Base-by-base conservation (phyloP, 2,329 filamentous ascomycete genomes). In the Aphanocladium album region DNA sequence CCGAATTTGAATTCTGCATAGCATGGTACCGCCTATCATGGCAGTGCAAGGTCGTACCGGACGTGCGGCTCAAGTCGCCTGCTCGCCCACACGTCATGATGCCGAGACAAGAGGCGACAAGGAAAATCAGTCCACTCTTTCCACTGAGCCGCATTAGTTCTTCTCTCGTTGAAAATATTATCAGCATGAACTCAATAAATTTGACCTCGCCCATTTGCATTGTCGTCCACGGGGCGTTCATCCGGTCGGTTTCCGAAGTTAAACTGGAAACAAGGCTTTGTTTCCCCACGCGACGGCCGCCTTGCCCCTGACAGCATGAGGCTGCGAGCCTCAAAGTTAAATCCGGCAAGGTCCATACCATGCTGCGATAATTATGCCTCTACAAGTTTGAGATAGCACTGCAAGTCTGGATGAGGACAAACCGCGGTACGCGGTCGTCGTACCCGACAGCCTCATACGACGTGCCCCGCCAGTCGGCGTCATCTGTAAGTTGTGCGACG, bases 251-350 rank as follows among this genome's bases (percentile, higher is more conserved):
- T 25, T 19, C 43, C 33, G 54, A 37, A 27, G n/a, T n/a, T 39
- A 23, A 27, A 49, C 14, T 23, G 23, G 7, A 27, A 30, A 54
- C 43, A 25, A 57, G 53, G 41, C 41, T 37, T 5, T 23, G 39
- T 6, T 19, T 16, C 9, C 2, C 27, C n/a, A 25, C 16, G 7
- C 16, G 16, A 49, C 43, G 19, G 37, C 46, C 46, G 43, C 54
- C 19, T 30, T 30, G 7, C 16, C 43, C 30, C 21, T 49, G 14
- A 14, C 30, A 37, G 17, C 3, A 19, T 30, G 14, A 25, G 54
- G 54, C 54, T 39, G 9, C 27, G n/a, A 57, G 19, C 43, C 54
- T 16, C 21, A 47, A 49, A 57, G 43, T 57, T 49, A 57, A 57
- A 19, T 57, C 14, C 17, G 27, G 35, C 30, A 47, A 37, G n/a